Evolutionary conservation across 108 stramenopile species (phyloP).

Genomic region (Cyclotella kingstonii): DNA sequence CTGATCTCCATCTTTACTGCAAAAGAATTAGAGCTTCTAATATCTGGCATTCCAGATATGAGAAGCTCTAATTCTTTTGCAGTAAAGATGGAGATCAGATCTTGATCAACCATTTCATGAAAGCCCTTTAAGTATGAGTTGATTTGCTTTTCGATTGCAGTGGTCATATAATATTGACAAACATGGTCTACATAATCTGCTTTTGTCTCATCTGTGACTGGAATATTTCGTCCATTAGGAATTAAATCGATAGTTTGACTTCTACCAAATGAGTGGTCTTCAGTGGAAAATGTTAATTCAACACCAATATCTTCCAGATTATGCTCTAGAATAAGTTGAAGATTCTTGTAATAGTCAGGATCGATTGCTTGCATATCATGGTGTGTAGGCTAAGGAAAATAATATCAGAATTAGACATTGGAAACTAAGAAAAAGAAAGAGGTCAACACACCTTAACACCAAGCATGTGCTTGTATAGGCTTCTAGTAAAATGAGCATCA

Average conservation of each 20-base stretch:
- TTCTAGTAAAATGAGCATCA: constrained; percentile 97
- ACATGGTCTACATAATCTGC: constrained; percentile 92
- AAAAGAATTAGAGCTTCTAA: constrained; percentile 93
- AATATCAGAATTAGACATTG: background rate
- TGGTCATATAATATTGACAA: constrained; percentile 95
- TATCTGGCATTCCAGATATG: constrained; percentile 96
- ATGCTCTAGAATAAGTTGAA: constrained; percentile 89
- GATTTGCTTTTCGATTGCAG: constrained; percentile 91
- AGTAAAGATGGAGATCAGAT: constrained; percentile 93
- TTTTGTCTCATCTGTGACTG: constrained; percentile 94
- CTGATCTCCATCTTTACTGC: constrained; percentile 92
- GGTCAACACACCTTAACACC: constrained; percentile 64
- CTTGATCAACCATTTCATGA: constrained; percentile 94
- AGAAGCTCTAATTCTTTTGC: constrained; percentile 95
- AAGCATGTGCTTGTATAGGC: constrained; percentile 98
- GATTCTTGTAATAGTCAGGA: constrained; percentile 97
- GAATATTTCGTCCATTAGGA: constrained; percentile 87
- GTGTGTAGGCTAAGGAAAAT: constrained; percentile 61
- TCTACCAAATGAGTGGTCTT: constrained; percentile 86
- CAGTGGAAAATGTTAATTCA: constrained; percentile 89
- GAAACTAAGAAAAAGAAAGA: background rate
- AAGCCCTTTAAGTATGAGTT: constrained; percentile 94
- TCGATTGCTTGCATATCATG: constrained; percentile 98
- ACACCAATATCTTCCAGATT: constrained; percentile 92
- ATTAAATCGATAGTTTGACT: constrained; percentile 85